Percentiles rank a stretch among this genome's conserved stretches.
These are phyloP conservation scores for Ramaria rubella DNA, from an alignment of 768 basidiomycete species.

Conservation along the genomic window DNA sequence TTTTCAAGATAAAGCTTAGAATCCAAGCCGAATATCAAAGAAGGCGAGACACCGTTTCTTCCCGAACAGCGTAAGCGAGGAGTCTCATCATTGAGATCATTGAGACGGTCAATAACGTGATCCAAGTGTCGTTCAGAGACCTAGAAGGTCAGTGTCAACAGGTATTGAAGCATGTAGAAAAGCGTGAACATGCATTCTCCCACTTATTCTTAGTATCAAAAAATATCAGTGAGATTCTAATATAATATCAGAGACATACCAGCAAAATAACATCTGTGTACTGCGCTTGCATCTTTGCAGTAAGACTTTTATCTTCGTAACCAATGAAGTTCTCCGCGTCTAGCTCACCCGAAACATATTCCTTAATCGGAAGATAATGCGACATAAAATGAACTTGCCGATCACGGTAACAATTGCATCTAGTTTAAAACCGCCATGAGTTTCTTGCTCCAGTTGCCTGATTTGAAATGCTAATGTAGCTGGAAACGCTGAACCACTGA, in stretches of 20 bases:
- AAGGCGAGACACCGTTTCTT: slow-evolving; percentile 62
- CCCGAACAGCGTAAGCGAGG: slow-evolving; percentile 72
- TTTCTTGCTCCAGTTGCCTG: slow-evolving; percentile 77
- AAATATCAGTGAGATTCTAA: background rate
- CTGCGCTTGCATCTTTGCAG: slow-evolving; percentile 91
- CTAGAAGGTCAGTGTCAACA: slow-evolving; percentile 9
- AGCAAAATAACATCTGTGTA: slow-evolving; percentile 90
- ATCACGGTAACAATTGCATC: slow-evolving; percentile 91
- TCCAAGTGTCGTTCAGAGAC: slow-evolving; percentile 69
- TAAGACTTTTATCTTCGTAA: slow-evolving; percentile 88
- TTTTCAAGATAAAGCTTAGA: slow-evolving; percentile 59
- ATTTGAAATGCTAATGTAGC: slow-evolving; percentile 94
- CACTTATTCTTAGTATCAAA: slow-evolving; percentile 61
- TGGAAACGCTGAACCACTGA: slow-evolving; percentile 89
- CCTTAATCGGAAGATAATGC: background rate
- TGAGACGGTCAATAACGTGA: slow-evolving; percentile 76
- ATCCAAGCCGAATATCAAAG: slow-evolving; percentile 83
- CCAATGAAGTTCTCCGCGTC: slow-evolving; percentile 89
- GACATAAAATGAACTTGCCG: slow-evolving; percentile 17
- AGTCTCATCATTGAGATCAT: slow-evolving; percentile 85
- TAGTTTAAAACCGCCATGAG: slow-evolving; percentile 64
- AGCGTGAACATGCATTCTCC: slow-evolving; percentile 49
- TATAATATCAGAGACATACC: slow-evolving; percentile 35
- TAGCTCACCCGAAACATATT: background rate
- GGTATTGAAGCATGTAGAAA: background rate